A percentile compares a stretch with the other conserved stretches of the same genome.
Evolutionary conservation across 73 alveolate genomes (phyloP).

Genomic region (Symbiodinium pilosum): DNA sequence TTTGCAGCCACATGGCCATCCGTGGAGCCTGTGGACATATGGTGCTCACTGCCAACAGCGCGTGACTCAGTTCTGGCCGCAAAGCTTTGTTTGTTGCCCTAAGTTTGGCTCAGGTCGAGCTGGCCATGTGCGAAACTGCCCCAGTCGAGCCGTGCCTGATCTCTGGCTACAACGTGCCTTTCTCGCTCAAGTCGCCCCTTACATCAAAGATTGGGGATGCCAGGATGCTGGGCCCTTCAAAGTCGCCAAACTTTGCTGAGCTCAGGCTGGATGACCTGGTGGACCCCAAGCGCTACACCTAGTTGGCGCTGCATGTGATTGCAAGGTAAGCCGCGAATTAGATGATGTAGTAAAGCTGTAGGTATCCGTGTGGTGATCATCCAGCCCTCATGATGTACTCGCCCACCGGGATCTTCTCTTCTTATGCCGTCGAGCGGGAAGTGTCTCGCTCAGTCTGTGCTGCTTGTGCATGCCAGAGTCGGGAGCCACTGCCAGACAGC

Average conservation of each 20-base stretch:
- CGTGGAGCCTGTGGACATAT: slow-evolving; percentile 34
- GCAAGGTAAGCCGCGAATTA: not conserved
- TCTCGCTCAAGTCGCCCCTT: slow-evolving; percentile 28
- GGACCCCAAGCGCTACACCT: not conserved
- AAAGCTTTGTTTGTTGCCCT: not conserved
- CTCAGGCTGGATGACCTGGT: not conserved
- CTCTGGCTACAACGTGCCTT: slow-evolving; percentile 50
- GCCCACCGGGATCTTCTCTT: slow-evolving; percentile 60
- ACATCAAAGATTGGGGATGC: not conserved
- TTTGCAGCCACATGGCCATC: slow-evolving; percentile 50
- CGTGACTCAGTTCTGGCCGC: not conserved
- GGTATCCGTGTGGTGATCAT: slow-evolving; percentile 73
- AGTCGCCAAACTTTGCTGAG: not conserved
- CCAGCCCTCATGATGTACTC: slow-evolving; percentile 77
- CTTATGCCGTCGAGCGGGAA: slow-evolving; percentile 48
- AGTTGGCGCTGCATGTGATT: no score
- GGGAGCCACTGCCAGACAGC: no score
- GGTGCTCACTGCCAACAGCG: slow-evolving; percentile 35
- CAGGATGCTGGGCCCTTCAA: no score
- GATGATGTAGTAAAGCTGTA: not conserved
- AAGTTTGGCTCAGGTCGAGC: not conserved
- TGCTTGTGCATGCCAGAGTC: no score
- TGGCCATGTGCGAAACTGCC: not conserved
- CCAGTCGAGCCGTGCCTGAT: slow-evolving; percentile 61
- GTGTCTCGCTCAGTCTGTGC: not conserved